Base-by-base conservation (phyloP, 345 rosid species). In the Durio zibethinus region DNA sequence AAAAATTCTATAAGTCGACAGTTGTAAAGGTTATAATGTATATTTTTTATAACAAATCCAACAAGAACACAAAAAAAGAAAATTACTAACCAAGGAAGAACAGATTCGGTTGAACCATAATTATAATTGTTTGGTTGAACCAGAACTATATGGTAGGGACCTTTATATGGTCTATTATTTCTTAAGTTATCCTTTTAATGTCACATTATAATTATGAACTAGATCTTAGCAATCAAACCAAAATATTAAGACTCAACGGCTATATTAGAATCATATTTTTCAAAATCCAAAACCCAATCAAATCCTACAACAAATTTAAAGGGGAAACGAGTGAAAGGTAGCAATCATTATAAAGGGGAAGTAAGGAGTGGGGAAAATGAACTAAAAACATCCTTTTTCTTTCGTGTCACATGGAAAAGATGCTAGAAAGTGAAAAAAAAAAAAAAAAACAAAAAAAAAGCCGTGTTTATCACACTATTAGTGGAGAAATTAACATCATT, bases 401-500 rank as follows among this genome's bases (percentile, higher is more conserved):
- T 14, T 27, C 3, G 59, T 75, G 54, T 50, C 85, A 76, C 88
- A 80, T 68, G 88, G 63, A 82, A 70, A 83, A 50, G 54, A 50
- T 63, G 29, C 65, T 52, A 59, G 10, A 82, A 82, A 82, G 81
- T 76, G 80, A 76, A 54, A 35, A 78, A 73, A 57, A 20, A 72
- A 78, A 73, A 65, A 20, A 72, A 75, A 75, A 76, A 83, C n/a
- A 53, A 14, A 36, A 7, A 48, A 45, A 33, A 33, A 14, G 16
- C 54, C 56, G 81, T 66, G 27, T 14, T 15, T 45, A 45, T 80
- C 85, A 76, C 89, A 76, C 29, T 38, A 63, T 80, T 84, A 84
- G 68, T 78, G 78, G 64, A 66, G 78, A 74, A 78, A 82, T 83
- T 83, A 80, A 75, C 71, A n/a, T 40, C 50, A 75, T 82, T 73